These are phyloP conservation scores for Mycena capillaripes DNA, from an alignment of 768 basidiomycete species.

Conservation along the genomic window DNA sequence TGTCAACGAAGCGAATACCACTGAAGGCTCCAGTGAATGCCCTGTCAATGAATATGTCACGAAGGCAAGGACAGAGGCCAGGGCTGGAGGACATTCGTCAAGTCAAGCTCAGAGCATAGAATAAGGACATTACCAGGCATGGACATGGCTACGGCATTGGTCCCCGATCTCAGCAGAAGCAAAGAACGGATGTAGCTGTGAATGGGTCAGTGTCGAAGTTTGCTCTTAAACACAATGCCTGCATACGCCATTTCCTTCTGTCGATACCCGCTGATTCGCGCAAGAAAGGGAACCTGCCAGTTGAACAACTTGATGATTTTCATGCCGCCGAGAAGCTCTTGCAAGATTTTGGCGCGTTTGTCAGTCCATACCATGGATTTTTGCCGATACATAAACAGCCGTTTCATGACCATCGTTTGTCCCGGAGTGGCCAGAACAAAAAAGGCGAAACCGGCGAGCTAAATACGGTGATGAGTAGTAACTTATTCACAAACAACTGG, in stretches of 20 bases:
- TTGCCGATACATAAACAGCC: constrained; percentile 74
- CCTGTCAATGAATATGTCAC: constrained; percentile 84
- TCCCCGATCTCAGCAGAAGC: constrained; percentile 74
- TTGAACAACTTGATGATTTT: constrained; percentile 94
- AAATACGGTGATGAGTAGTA: not conserved
- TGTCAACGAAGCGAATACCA: constrained; percentile 87
- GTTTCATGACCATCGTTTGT: constrained; percentile 82
- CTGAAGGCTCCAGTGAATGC: constrained; percentile 75
- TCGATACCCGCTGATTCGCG: constrained; percentile 79
- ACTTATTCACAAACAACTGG: not conserved
- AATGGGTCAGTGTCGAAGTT: constrained; percentile 9
- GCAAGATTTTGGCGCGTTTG: constrained; percentile 88
- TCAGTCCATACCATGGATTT: constrained; percentile 93
- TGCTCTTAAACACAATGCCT: not conserved
- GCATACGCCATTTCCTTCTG: constrained; percentile 77
- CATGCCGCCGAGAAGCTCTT: constrained; percentile 92
- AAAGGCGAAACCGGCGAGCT: constrained; percentile 65
- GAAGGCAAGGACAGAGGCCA: constrained; percentile 85
- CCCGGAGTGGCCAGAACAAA: constrained; percentile 81
- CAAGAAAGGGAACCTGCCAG: constrained; percentile 88
- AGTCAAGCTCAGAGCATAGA: not conserved
- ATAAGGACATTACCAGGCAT: constrained; percentile 60
- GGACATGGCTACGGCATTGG: constrained; percentile 78
- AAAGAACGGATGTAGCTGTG: constrained; percentile 75
- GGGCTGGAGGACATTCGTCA: constrained; percentile 40